Evolutionary conservation across 108 stramenopile species (phyloP), one percentile per base, ranked within the genome.

Genomic region (Seminavis robusta): DNA sequence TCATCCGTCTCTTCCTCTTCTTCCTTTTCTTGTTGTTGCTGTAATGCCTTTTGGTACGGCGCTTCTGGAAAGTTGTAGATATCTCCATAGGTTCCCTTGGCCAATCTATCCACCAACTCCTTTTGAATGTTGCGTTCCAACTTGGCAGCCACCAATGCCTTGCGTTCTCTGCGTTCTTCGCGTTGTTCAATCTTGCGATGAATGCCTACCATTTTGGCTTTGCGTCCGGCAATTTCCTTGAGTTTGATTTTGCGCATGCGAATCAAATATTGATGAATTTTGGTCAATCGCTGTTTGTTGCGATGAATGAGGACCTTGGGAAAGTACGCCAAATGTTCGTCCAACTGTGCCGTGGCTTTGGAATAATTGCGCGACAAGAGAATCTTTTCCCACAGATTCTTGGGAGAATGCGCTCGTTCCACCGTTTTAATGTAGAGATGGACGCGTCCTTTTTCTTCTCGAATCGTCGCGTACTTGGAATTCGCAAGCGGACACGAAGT

Each of bases 341-440:
- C 94, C 21, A 99, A 63, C 43, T 87, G 83, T 28, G 74, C 75
- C 65, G 97, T 37, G 0, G 98, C 98, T 61, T 97, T 94, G 64
- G 74, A 41, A 61, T 98, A 99, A 62, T 98, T 98, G 30, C 90
- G 68, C 11, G 80, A 77, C 29, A 99, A 79, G 25, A 81, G 60
- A 20, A 97, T 94, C 52, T 95, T 95, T 79, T 99, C 97, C 98
- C 98, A 99, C 26, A 99, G 45, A 45, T 97, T 95, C 65, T 95
- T 95, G 9, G 98, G 98, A 13, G 88, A 77, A 65, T 99, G 98
- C 0, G 98, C 97, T 20, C 98, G 73, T 68, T 99, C 98, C 17
- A 92, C 91, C 21, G 96, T 98, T 65, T 99, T 99, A 55, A 98
- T 77, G 66, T 83, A 97, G 16, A 99, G 77, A 59, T 87, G 92